Evolutionary conservation across 306 rosid genomes (phyloP).

Genomic region (Dryas octopetala): DNA sequence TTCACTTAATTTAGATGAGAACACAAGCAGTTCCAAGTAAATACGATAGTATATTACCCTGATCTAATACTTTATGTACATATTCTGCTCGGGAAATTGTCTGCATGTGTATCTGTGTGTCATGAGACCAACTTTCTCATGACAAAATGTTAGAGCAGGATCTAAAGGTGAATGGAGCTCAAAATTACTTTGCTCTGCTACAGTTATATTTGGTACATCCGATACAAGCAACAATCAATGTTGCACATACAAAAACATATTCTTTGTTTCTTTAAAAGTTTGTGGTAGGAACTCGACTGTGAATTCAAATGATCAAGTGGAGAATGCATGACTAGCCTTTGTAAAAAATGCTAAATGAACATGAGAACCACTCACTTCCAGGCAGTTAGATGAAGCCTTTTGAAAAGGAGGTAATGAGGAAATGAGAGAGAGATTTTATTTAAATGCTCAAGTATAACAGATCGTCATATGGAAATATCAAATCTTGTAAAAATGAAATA

Average conservation of each 20-base stretch:
- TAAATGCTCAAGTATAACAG: neutral
- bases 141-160: neutral
- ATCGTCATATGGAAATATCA: neutral
- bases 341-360: neutral
- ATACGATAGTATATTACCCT: neutral
- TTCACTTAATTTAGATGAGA: neutral
- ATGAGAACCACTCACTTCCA: neutral
- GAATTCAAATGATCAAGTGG: neutral
- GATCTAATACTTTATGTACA: too few species aligned
- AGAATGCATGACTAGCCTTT: neutral
- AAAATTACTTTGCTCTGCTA: neutral
- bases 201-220: neutral
- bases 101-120: too few species aligned
- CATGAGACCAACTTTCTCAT: neutral
- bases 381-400: neutral
- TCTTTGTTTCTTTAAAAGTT: neutral
- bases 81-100: too few species aligned
- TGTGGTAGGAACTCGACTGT: neutral
- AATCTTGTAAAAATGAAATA: neutral
- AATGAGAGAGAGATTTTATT: neutral
- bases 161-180: neutral
- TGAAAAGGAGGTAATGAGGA: neutral
- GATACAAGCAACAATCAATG: neutral
- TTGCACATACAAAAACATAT: neutral
- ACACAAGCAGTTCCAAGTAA: neutral